Percentiles rank a stretch among this genome's conserved stretches.
Conservation (phyloP, 2,329 filamentous ascomycete genomes). For the Fusarium setosum region DNA sequence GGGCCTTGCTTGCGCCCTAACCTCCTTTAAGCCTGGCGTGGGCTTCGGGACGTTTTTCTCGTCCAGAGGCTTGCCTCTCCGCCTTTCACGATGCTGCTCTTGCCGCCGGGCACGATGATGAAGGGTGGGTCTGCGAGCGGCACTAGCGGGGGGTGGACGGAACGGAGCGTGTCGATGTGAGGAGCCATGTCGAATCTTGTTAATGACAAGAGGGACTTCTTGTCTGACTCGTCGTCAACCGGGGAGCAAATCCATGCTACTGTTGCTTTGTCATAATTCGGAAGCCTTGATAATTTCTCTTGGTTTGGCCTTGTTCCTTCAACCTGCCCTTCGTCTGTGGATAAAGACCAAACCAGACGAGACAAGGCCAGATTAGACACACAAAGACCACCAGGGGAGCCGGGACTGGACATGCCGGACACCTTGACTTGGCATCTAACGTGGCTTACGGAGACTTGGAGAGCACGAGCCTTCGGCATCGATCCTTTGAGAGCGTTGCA, state of each 20-base stretch:
- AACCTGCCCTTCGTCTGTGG: neutral
- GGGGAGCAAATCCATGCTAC: neutral
- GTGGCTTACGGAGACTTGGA: constrained; percentile 10
- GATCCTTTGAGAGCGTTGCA: constrained; percentile 5
- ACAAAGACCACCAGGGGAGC: neutral
- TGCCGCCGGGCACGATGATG: constrained; percentile 48
- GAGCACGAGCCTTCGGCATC: constrained; percentile 8
- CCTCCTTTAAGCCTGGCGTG: constrained; percentile 17
- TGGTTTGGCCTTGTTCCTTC: no score
- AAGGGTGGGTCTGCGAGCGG: constrained; percentile 37
- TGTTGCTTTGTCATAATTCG: neutral
- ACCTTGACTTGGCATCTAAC: constrained; percentile 10
- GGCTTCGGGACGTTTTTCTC: constrained; percentile 40
- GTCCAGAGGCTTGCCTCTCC: constrained; percentile 38
- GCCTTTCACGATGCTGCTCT: constrained; percentile 54
- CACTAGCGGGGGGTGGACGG: constrained; percentile 32
- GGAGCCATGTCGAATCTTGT: constrained; percentile 10
- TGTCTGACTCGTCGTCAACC: constrained; percentile 10
- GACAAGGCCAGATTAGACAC: no score
- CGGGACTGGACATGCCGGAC: neutral
- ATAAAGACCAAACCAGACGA: neutral
- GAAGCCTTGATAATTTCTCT: neutral
- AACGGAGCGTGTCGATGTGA: constrained; percentile 26
- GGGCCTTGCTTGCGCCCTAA: constrained; percentile 14
- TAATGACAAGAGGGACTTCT: constrained; percentile 7